Evolutionary conservation across 108 stramenopile genomes (phyloP).

Genomic region (Mediolabrus comicus): DNA sequence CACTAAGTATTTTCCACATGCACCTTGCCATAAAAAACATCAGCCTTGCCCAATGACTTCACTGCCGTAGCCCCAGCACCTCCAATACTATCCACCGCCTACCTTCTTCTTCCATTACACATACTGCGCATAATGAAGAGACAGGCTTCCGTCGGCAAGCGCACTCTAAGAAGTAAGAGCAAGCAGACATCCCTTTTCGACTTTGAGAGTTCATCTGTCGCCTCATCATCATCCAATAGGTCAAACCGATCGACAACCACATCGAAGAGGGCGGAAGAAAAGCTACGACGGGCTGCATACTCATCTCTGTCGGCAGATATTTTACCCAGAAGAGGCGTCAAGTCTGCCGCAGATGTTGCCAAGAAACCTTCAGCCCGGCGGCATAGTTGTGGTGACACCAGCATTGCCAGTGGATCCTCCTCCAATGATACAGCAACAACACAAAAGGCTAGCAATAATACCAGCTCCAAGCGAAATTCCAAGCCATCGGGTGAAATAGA

Average conservation of each 20-base stretch:
- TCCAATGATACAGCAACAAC: background rate
- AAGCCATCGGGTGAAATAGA: background rate
- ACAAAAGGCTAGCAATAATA: background rate
- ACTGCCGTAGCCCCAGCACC: too few species aligned
- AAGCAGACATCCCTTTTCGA: slow-evolving; percentile 11
- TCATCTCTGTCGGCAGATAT: background rate
- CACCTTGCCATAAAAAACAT: too few species aligned
- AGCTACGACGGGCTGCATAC: background rate
- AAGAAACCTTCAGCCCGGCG: background rate
- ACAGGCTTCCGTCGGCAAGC: background rate
- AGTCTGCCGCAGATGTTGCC: background rate
- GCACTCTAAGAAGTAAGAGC: slow-evolving; percentile 5
- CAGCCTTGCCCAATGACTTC: too few species aligned
- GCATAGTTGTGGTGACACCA: background rate
- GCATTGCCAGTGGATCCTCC: background rate
- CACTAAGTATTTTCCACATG: too few species aligned
- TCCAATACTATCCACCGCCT: too few species aligned
- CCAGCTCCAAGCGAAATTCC: background rate
- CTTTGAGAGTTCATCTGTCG: background rate
- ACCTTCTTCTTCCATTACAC: too few species aligned
- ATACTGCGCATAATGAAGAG: background rate
- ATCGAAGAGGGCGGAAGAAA: background rate
- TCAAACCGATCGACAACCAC: background rate
- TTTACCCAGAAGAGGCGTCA: background rate
- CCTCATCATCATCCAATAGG: background rate